Conservation (phyloP, 345 rosid species). For the Arabis hirsuta region DNA sequence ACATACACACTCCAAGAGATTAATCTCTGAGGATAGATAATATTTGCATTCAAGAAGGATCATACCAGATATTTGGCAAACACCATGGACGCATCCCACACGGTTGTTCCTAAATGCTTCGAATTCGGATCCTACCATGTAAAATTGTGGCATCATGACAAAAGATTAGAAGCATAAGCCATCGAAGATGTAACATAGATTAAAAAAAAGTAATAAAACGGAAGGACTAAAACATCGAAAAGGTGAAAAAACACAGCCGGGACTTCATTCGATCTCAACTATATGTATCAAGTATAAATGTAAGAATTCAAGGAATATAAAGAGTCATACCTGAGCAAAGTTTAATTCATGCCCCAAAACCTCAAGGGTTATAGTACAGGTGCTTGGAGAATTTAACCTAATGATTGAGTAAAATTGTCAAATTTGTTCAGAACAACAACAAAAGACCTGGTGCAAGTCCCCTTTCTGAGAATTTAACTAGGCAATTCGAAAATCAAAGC, state of each 20-base stretch:
- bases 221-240: background rate
- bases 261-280: background rate
- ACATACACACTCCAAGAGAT: conserved; percentile 14
- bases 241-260: background rate
- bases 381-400: conserved; percentile 88
- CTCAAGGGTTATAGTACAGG: conserved; percentile 66
- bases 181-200: conserved; percentile 3
- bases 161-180: conserved; percentile 16
- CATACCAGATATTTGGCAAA: conserved; percentile 83
- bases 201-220: background rate
- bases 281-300: background rate
- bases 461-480: background rate
- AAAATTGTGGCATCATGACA: conserved; percentile 16
- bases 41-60: background rate
- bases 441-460: no score
- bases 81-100: conserved; percentile 98
- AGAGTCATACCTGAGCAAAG: conserved; percentile 70
- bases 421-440: background rate
- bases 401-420: conserved; percentile 7
- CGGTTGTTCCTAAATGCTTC: conserved; percentile 92
- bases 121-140: conserved; percentile 89
- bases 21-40: background rate
- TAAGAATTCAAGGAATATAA: conserved; percentile 8
- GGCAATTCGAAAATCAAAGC: background rate
- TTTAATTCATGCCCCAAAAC: conserved; percentile 74